Percentiles rank a stretch among this genome's conserved stretches.
Conservation (phyloP, 192 early-diverging fungal species). For the Coemansia sp. region DNA sequence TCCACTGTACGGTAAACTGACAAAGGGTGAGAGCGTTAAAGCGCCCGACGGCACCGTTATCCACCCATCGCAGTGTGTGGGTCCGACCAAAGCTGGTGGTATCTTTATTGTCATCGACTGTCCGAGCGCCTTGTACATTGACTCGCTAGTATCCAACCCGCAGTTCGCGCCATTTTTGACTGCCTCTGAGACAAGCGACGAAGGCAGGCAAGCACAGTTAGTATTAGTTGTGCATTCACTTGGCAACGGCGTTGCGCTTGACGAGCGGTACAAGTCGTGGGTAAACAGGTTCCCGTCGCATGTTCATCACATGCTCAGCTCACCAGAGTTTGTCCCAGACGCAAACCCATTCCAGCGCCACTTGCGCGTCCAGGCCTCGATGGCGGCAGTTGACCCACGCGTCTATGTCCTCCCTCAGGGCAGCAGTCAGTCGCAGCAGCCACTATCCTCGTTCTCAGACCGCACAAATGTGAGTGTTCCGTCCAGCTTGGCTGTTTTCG, state of each 20-base stretch:
- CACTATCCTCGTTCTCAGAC: constrained; percentile 25
- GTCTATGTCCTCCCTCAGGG: constrained; percentile 78
- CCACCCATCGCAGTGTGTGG: constrained; percentile 72
- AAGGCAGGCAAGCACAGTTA: constrained; percentile 28
- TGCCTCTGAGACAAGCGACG: constrained; percentile 11
- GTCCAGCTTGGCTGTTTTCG: constrained; percentile 55
- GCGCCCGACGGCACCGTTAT: constrained; percentile 67
- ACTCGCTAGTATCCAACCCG: constrained; percentile 43
- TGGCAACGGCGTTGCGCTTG: constrained; percentile 64
- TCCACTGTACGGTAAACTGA: constrained; percentile 61
- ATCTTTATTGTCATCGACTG: constrained; percentile 76
- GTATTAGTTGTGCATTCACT: constrained; percentile 72
- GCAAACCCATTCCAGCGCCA: constrained; percentile 68
- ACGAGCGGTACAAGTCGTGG: constrained; percentile 72
- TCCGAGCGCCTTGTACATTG: constrained; percentile 61
- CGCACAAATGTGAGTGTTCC: constrained; percentile 14
- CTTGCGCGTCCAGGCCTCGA: constrained; percentile 63
- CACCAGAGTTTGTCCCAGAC: constrained; percentile 64
- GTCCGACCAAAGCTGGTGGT: constrained; percentile 61
- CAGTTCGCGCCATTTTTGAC: constrained; percentile 52
- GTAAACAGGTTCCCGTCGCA: constrained; percentile 69
- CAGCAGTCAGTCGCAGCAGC: constrained; percentile 46
- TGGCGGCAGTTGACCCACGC: constrained; percentile 65
- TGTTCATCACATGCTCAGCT: constrained; percentile 79
- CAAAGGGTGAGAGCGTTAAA: constrained; percentile 62